A percentile compares a stretch with the other conserved stretches of the same genome.
phyloP scores from a whole-genome alignment of 345 rosid species.

The Diplotaxis tenuifolia region DNA sequence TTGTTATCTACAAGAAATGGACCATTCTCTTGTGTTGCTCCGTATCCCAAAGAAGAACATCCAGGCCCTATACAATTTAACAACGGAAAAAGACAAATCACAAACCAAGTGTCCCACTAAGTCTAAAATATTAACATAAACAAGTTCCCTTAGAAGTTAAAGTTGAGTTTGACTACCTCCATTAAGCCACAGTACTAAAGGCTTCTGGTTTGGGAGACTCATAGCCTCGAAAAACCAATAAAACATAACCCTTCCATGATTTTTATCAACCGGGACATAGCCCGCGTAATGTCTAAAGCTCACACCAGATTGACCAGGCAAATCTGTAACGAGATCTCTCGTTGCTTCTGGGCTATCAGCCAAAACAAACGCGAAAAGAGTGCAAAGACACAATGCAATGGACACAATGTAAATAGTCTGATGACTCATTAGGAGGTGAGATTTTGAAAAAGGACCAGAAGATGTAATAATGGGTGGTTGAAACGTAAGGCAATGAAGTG shows the following conservation, averaged over 20 bases:
- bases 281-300: conserved; percentile 75
- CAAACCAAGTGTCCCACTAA: neutral
- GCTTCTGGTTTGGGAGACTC: conserved; percentile 53
- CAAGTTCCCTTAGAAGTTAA: neutral
- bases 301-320: conserved; percentile 68
- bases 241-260: conserved; percentile 68
- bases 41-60: conserved; percentile 95
- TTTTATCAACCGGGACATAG: conserved; percentile 60
- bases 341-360: conserved; percentile 26
- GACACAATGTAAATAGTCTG: neutral
- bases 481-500: neutral
- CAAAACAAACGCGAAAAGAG: neutral
- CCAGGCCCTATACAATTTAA: conserved; percentile 67
- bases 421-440: conserved; percentile 5
- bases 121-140: neutral
- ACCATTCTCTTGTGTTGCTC: conserved; percentile 97
- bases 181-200: conserved; percentile 90
- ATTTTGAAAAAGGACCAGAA: neutral
- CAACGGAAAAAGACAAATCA: neutral
- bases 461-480: neutral
- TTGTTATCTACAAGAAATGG: conserved; percentile 78
- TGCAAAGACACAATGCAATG: conserved; percentile 5
- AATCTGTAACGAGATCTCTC: conserved; percentile 52
- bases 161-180: conserved; percentile 60
- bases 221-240: conserved; percentile 89